Base-by-base conservation (phyloP, 306 rosid genomes). In the Alnus glutinosa region DNA sequence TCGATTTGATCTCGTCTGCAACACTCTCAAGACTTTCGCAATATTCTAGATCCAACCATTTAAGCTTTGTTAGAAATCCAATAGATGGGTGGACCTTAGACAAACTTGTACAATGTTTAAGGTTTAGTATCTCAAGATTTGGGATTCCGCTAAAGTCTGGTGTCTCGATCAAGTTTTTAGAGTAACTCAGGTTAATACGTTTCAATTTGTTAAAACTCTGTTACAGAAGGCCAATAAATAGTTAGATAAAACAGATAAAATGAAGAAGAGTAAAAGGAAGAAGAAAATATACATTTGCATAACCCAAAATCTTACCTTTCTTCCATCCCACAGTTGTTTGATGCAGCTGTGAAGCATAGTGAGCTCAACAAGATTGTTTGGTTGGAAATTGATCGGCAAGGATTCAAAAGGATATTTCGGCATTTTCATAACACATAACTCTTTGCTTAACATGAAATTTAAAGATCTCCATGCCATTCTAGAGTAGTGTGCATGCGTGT, bases 21-120 rank as follows among this genome's bases (percentile, higher is more conserved):
- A 72, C 23, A 4, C 11, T 77, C 39, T 77, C 42, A 14, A 82
- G 71, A 28, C 77, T 36, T 46, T 37, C 2, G 37, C 85, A 77
- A 11, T 59, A 78, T 42, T 39, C 50, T 75, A 82, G 23, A 55
- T 73, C 46, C 37, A 82, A 7, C 14, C 44, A 28, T 18, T 1
- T 46, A 51, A 82, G 75, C 28, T 61, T 64, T 15, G 61, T 77
- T 18, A 77, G 85, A 9, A 51, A 55, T 1, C 14, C 14, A 48
- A 48, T 48, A 14, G 52, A 48, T 48, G 11, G 2, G 52, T 48
- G 52, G 13, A 48, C 75, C 58, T 82, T 64, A 9, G 47, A 34
- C 32, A 82, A 81, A n/a, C 55, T 44, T 9, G 49, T 42, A 82
- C 85, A 77, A 46, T 63, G 71, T 32, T 63, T 64, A 77, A 82